Percentiles rank a stretch among this genome's conserved stretches.
phyloP scores from a whole-genome alignment of 2,329 filamentous ascomycete genomes.

The Aspergillus ochraceus region DNA sequence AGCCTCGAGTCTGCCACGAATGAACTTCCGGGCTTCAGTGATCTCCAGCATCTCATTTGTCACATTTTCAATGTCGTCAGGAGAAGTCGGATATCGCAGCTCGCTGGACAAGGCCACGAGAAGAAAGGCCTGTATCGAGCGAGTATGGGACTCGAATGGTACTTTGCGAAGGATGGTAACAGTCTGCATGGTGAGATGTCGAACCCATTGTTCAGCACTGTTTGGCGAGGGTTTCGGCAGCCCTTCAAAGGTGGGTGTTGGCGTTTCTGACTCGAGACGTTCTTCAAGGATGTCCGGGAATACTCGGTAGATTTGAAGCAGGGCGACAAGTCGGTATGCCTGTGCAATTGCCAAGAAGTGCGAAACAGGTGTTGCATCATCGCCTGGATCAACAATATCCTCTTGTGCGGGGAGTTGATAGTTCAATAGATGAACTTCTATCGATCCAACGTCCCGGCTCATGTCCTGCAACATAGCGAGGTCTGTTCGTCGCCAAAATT shows the following conservation, averaged over 20 bases:
- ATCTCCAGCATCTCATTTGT: background rate
- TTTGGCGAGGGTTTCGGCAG: background rate
- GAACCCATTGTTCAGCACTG: background rate
- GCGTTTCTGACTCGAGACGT: background rate
- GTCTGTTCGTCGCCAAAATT: background rate
- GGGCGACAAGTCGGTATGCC: background rate
- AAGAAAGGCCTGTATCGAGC: background rate
- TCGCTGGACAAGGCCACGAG: conserved; percentile 1
- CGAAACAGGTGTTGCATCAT: background rate
- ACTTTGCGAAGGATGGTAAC: background rate
- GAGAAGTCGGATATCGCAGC: background rate
- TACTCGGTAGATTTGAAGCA: background rate
- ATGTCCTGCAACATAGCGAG: background rate
- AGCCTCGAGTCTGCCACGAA: background rate
- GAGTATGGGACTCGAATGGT: background rate
- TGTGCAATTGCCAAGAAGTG: background rate
- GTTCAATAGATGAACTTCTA: background rate
- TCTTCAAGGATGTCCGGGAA: background rate
- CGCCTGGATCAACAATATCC: background rate
- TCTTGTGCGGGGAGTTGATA: background rate
- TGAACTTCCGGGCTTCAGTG: background rate
- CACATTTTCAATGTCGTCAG: background rate
- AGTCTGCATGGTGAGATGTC: background rate
- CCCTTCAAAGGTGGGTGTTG: background rate
- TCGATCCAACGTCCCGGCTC: background rate